Base-by-base conservation (phyloP, 2,329 filamentous ascomycete genomes). In the Fusarium pilosicola region DNA sequence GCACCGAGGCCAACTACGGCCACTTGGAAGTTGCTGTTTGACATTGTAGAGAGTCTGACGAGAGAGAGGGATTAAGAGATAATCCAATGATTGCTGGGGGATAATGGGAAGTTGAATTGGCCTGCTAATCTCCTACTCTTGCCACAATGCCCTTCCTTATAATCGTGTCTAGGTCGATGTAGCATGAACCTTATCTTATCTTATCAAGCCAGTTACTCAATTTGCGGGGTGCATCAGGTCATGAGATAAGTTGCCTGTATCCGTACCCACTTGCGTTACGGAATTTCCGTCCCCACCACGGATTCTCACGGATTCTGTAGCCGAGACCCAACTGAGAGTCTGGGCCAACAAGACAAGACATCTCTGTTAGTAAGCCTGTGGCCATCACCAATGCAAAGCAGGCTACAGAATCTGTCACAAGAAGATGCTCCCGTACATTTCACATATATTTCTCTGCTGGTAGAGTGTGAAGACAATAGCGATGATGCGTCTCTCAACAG, bases 1-100 rank as follows among this genome's bases (percentile, higher is more conserved):
- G 62, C 64, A 36, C 64, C 62, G 20, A 67, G 62, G 6, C 62
- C 64, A 14, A 60, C 51, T 20, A 67, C 64, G 13, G 62, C 51
- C 20, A 67, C 51, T 24, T 67, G 55, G 20, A 67, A 67, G 22
- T 34, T 58, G 8, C 18, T 36, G 20, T 24, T 51, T 15, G 64
- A 30, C 64, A 67, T 66, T 13, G 7, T 1, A 14, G 17, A 5
- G 17, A 6, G 7, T 7, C 7, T 17, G n/a, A 32, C 22, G 11
- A 15, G 15, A 10, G 3, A 22, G 11, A 7, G 8, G 6, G 2
- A 48, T 11, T 6, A 30, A 17, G 14, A 4, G 20, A 7, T 6
- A 11, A 11, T 6, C 9, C 7, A 42, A 10, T 11, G 13, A 20
- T 13, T 13, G 2, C 3, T 12, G 5, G 22, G 20, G 26, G 14